These are phyloP conservation scores for Fusarium coffeatum DNA, from an alignment of 2,329 filamentous ascomycete genomes.

Conservation along the genomic window DNA sequence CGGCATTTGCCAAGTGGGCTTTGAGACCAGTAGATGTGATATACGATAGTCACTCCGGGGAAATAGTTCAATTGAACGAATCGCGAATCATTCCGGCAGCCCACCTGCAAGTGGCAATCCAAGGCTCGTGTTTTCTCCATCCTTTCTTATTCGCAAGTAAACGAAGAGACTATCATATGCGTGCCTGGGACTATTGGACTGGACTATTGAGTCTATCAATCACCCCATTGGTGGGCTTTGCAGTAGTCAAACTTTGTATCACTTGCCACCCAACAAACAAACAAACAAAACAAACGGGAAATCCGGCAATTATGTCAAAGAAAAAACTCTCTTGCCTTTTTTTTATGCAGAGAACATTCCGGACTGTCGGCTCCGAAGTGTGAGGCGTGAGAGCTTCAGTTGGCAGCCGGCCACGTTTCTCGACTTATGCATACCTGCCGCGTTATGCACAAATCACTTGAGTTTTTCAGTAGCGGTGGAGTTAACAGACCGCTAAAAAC, in stretches of 20 bases:
- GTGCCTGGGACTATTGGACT: neutral
- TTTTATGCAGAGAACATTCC: neutral
- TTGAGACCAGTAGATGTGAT: neutral
- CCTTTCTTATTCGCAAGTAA: neutral
- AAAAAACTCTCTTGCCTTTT: neutral
- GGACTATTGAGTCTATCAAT: neutral
- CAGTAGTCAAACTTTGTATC: neutral
- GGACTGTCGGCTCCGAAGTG: too few species aligned
- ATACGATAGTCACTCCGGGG: neutral
- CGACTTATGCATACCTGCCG: neutral
- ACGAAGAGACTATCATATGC: neutral
- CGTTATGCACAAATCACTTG: neutral
- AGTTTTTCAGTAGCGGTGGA: neutral
- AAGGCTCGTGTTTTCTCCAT: neutral
- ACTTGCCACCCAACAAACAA: neutral
- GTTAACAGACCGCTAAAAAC: neutral
- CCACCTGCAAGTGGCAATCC: neutral
- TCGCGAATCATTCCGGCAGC: neutral
- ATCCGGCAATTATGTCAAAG: too few species aligned
- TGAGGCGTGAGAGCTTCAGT: neutral
- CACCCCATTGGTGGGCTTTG: neutral
- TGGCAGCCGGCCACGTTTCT: neutral
- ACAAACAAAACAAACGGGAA: neutral
- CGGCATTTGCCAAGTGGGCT: too few species aligned
- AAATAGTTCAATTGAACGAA: neutral